These are phyloP conservation scores for Hymenoscyphus albidus DNA, from an alignment of 2,329 filamentous ascomycete species.

Conservation along the genomic window DNA sequence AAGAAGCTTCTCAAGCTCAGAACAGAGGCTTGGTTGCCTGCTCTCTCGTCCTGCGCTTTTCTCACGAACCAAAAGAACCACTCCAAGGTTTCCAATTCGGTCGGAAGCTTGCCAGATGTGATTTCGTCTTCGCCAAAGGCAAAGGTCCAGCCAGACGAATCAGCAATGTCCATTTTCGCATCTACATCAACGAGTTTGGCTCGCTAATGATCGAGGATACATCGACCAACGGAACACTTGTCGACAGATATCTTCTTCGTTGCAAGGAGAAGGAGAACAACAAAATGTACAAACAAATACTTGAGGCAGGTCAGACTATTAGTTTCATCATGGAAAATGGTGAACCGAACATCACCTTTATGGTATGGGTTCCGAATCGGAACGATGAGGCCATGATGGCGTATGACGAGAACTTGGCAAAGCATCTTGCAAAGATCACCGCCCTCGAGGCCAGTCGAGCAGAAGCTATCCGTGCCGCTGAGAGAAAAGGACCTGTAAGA, in stretches of 20 bases:
- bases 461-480: background rate
- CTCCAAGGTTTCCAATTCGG: conserved; percentile 80
- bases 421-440: conserved; percentile 52
- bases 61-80: conserved; percentile 65
- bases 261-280: conserved; percentile 46
- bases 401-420: conserved; percentile 66
- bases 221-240: conserved; percentile 92
- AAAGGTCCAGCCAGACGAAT: conserved; percentile 66
- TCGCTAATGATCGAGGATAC: conserved; percentile 89
- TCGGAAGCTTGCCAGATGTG: conserved; percentile 67
- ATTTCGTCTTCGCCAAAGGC: conserved; percentile 62
- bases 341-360: conserved; percentile 66
- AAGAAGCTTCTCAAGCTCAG: conserved; percentile 21
- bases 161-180: conserved; percentile 94
- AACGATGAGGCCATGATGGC: conserved; percentile 61
- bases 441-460: conserved; percentile 15
- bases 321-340: conserved; percentile 31
- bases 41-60: conserved; percentile 78
- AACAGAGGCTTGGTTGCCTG: conserved; percentile 29
- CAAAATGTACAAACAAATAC: conserved; percentile 34
- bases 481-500: conserved; percentile 28
- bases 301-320: conserved; percentile 34
- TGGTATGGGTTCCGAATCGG: conserved; percentile 77
- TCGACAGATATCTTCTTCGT: conserved; percentile 68
- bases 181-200: conserved; percentile 82